Percentiles rank a stretch among this genome's conserved stretches.
Evolutionary conservation across 331 rosid species (phyloP).

Genomic region (Phaseolus coccineus): DNA sequence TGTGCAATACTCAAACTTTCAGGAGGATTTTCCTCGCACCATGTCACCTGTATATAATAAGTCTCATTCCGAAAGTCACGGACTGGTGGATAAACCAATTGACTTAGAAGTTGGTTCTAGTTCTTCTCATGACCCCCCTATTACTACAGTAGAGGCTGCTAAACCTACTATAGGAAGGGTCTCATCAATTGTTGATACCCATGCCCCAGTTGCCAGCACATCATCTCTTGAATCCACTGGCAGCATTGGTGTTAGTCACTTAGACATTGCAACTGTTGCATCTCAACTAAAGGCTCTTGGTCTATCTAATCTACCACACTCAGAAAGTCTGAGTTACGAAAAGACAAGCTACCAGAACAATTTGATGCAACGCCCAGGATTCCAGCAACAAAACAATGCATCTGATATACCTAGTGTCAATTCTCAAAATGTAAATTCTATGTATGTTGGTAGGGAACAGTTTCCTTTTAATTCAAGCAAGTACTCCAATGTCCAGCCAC

Average conservation of each 20-base stretch:
- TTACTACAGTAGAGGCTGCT: constrained; percentile 30
- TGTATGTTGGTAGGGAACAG: constrained; percentile 53
- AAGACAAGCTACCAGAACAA: constrained; percentile 51
- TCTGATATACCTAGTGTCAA: constrained; percentile 52
- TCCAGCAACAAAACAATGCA: constrained; percentile 51
- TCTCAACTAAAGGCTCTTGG: constrained; percentile 61
- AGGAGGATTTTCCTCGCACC: constrained; percentile 58
- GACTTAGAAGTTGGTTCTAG: constrained; percentile 50
- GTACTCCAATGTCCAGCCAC: constrained; percentile 58
- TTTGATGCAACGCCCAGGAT: constrained; percentile 43
- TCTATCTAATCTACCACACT: constrained; percentile 48
- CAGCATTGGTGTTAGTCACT: constrained; percentile 47
- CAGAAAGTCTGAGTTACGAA: constrained; percentile 50
- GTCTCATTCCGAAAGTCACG: constrained; percentile 38
- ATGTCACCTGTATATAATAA: constrained; percentile 54
- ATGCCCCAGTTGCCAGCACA: constrained; percentile 46
- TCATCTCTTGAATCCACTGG: constrained; percentile 51
- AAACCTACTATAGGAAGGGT: constrained; percentile 36
- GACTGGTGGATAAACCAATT: constrained; percentile 46
- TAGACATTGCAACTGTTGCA: constrained; percentile 46
- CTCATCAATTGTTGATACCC: constrained; percentile 44
- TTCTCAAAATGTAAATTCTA: constrained; percentile 45
- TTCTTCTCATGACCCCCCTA: constrained; percentile 48
- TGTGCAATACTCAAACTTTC: constrained; percentile 44
- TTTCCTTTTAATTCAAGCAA: constrained; percentile 52